These are phyloP conservation scores for Daldinia bambusicola DNA, from an alignment of 495 filamentous ascomycete species.

Conservation along the genomic window DNA sequence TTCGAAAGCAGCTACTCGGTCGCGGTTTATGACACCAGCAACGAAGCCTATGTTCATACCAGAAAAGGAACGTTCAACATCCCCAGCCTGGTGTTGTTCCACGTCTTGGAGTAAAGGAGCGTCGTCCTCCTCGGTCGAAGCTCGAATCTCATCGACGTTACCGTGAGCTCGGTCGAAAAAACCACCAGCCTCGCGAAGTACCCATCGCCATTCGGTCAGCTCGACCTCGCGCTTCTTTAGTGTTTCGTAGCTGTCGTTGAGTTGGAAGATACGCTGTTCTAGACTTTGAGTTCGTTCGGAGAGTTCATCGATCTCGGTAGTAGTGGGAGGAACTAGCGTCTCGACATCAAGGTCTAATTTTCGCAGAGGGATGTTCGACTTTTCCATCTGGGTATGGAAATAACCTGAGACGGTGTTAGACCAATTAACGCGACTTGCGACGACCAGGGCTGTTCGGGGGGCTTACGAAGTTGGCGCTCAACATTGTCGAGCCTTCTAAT, in stretches of 20 bases:
- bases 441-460: neutral
- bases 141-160: conserved; percentile 94
- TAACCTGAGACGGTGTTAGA: conserved; percentile 67
- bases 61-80: conserved; percentile 85
- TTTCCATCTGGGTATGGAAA: conserved; percentile 94
- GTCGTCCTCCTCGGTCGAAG: conserved; percentile 86
- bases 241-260: conserved; percentile 98
- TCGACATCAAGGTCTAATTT: conserved; percentile 87
- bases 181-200: conserved; percentile 90
- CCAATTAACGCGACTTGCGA: conserved; percentile 4
- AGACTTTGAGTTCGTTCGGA: conserved; percentile 90
- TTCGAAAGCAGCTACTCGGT: conserved; percentile 94
- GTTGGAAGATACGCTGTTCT: conserved; percentile 86
- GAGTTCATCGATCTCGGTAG: conserved; percentile 94
- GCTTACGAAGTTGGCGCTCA: conserved; percentile 92
- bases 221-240: conserved; percentile 97
- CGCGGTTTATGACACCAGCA: conserved; percentile 93
- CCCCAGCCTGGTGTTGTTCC: conserved; percentile 82
- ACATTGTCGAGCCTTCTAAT: conserved; percentile 97
- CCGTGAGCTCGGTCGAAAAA: conserved; percentile 98
- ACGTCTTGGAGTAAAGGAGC: conserved; percentile 85
- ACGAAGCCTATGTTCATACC: conserved; percentile 99
- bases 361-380: conserved; percentile 82
- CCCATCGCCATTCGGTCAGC: conserved; percentile 97
- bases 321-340: conserved; percentile 83